phyloP scores from a whole-genome alignment of 225 moss, liverwort and hornwort genomes.

The Rhytidiadelphus loreus region DNA sequence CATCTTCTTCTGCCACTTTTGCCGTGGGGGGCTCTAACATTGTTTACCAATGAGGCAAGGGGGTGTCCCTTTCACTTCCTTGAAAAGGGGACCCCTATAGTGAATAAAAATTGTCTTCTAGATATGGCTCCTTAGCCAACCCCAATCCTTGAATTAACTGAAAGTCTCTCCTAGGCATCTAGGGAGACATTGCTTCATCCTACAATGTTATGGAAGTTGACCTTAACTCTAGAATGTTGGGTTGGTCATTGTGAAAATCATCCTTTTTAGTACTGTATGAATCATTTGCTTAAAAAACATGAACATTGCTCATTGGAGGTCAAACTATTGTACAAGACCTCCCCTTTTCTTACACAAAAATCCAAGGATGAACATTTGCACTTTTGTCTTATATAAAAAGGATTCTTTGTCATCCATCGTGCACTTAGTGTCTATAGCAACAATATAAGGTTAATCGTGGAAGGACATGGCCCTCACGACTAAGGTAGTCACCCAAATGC shows the following conservation, averaged over 20 bases:
- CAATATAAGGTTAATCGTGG: rapidly evolving
- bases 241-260: rapidly evolving
- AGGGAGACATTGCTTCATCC: no score
- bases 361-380: not conserved
- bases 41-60: no score
- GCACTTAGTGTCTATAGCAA: rapidly evolving
- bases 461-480: rapidly evolving
- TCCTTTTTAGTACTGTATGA: rapidly evolving
- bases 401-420: not conserved
- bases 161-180: no score
- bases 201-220: not conserved
- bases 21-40: no score
- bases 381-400: not conserved
- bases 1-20: no score
- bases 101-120: no score
- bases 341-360: not conserved
- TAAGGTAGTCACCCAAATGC: not conserved
- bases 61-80: no score
- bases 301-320: not conserved
- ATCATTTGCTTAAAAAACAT: not conserved
- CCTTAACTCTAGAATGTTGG: not conserved
- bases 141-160: no score
- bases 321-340: not conserved
- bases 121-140: no score
- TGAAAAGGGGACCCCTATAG: no score